Conservation (phyloP, 2,329 filamentous ascomycete species). For the Fusarium xyrophilum region DNA sequence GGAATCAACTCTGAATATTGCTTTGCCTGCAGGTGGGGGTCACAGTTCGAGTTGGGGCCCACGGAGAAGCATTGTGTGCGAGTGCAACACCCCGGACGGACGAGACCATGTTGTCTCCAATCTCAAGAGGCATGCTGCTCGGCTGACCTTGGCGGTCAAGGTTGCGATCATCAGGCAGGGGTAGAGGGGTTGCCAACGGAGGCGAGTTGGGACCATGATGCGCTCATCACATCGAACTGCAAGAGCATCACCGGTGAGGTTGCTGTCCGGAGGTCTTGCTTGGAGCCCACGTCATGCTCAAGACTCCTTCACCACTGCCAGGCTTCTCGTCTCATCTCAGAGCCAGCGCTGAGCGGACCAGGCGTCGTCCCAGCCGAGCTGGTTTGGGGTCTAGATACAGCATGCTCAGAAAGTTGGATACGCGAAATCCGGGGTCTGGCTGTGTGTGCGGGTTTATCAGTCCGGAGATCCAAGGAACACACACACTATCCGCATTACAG, state of each 20-base stretch:
- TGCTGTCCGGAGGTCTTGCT: background rate
- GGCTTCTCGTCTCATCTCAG: background rate
- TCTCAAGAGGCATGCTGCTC: conserved; percentile 10
- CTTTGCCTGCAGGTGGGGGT: conserved; percentile 30
- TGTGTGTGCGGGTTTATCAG: conserved; percentile 32
- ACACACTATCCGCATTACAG: conserved; percentile 31
- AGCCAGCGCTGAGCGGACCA: background rate
- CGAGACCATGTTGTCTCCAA: conserved; percentile 27
- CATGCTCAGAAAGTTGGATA: background rate
- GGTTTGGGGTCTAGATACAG: background rate
- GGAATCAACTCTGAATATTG: conserved; percentile 9
- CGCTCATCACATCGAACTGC: conserved; percentile 1
- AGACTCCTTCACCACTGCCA: background rate
- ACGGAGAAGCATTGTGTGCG: background rate
- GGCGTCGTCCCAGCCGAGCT: background rate
- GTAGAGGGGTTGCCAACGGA: conserved; percentile 5
- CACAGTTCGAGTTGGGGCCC: conserved; percentile 10
- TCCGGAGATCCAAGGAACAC: conserved; percentile 30
- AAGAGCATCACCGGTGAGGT: background rate
- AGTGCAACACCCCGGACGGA: conserved; percentile 1
- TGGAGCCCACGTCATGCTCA: background rate
- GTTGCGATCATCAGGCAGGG: conserved; percentile 8
- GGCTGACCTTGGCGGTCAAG: conserved; percentile 17
- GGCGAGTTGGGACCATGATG: background rate
- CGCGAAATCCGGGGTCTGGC: conserved; percentile 4